A percentile compares a stretch with the other conserved stretches of the same genome.
Conservation (phyloP, 2,329 filamentous ascomycete species). For the Phoma sp. region DNA sequence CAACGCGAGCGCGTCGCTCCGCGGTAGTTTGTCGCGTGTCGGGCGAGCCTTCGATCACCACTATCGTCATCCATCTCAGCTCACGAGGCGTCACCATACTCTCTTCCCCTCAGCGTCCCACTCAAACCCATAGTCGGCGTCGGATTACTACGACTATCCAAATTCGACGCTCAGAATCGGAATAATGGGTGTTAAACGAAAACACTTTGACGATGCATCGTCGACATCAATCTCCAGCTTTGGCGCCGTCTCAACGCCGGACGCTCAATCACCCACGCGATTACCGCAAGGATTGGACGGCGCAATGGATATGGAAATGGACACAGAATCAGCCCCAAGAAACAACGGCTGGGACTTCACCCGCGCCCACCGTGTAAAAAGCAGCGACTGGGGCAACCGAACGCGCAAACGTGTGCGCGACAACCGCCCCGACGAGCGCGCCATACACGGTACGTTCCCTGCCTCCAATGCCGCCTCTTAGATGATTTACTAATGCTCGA, state of each 20-base stretch:
- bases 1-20: conserved; percentile 31
- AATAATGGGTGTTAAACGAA: conserved; percentile 65
- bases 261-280: conserved; percentile 38
- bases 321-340: conserved; percentile 18
- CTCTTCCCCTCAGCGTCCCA: background rate
- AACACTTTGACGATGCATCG: conserved; percentile 59
- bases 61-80: conserved; percentile 18
- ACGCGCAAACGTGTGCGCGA: conserved; percentile 67
- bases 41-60: conserved; percentile 38
- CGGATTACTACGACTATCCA: background rate
- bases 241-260: conserved; percentile 39
- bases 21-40: conserved; percentile 25
- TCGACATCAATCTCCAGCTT: conserved; percentile 53
- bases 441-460: conserved; percentile 59
- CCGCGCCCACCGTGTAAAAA: conserved; percentile 35
- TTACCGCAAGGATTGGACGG: conserved; percentile 25
- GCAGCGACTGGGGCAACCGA: conserved; percentile 59
- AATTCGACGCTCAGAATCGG: background rate
- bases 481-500: background rate
- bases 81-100: conserved; percentile 1
- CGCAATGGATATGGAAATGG: conserved; percentile 41
- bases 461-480: background rate
- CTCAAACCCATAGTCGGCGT: background rate
- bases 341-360: conserved; percentile 36
- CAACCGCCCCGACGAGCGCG: conserved; percentile 63